Conservation (phyloP, 2,329 filamentous ascomycete species). For the Incumbomyces delicatus region DNA sequence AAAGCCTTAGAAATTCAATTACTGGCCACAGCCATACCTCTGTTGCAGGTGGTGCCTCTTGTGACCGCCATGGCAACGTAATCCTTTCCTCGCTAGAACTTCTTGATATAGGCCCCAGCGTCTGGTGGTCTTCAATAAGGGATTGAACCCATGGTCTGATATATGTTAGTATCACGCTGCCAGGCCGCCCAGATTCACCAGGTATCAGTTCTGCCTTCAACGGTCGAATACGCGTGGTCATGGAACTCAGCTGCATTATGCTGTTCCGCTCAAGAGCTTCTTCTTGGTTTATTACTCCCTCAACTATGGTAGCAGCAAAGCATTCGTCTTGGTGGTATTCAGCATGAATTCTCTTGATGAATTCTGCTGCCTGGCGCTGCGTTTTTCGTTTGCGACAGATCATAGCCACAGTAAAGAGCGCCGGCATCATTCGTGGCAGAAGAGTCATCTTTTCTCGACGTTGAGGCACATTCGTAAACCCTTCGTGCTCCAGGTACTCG, state of each 20-base stretch:
- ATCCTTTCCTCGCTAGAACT: not conserved
- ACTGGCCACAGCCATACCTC: conserved; percentile 4
- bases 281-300: not conserved
- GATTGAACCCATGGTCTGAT: conserved; percentile 5
- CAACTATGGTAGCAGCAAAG: conserved; percentile 3
- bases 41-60: conserved; percentile 2
- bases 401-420: conserved; percentile 2
- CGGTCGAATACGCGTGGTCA: conserved; percentile 4
- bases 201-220: conserved; percentile 5
- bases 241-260: conserved; percentile 3
- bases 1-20: conserved; percentile 5
- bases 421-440: conserved; percentile 5
- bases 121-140: conserved; percentile 1
- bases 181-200: not conserved
- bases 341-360: conserved; percentile 6
- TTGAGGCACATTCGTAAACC: not conserved
- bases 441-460: conserved; percentile 1
- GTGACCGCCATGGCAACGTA: conserved; percentile 4
- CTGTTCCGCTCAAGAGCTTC: conserved; percentile 4
- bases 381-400: conserved; percentile 3
- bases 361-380: not conserved
- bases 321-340: conserved; percentile 5
- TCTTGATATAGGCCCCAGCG: conserved; percentile 1
- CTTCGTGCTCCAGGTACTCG: not conserved
- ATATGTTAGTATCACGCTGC: conserved; percentile 4